phyloP scores from a whole-genome alignment of 176 grass and related monocot genomes.

The Musa itinerans region DNA sequence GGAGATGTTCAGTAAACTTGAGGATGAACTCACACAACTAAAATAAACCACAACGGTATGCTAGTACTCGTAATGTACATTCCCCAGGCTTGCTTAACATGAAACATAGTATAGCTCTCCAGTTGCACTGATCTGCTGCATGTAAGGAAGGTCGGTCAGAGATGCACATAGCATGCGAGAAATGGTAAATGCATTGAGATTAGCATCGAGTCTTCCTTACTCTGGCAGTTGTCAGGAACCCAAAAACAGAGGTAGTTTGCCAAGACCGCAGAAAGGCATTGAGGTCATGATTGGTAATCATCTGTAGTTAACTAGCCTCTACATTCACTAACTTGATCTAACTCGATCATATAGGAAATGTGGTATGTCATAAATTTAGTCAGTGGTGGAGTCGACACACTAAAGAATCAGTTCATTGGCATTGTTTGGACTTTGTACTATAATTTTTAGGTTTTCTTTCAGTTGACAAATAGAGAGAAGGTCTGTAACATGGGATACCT shows the following conservation, averaged over 20 bases:
- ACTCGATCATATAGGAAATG: background rate
- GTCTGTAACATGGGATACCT: no score
- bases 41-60: background rate
- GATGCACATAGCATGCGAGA: background rate
- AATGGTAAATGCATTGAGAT: background rate
- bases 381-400: no score
- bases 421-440: no score
- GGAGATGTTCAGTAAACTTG: conserved; percentile 57
- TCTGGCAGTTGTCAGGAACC: background rate
- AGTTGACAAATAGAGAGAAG: no score
- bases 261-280: background rate
- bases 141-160: background rate
- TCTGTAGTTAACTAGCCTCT: background rate
- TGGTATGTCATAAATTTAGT: no score
- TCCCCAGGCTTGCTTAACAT: background rate
- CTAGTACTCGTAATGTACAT: background rate
- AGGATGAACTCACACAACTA: conserved; percentile 28
- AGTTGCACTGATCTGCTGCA: background rate
- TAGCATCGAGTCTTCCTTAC: background rate
- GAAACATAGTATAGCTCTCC: background rate
- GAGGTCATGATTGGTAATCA: background rate
- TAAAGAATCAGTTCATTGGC: no score
- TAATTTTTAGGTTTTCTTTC: no score
- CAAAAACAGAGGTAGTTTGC: background rate
- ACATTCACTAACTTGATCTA: background rate